These are phyloP conservation scores for Saraca asoca DNA, from an alignment of 331 rosid species.

Conservation along the genomic window DNA sequence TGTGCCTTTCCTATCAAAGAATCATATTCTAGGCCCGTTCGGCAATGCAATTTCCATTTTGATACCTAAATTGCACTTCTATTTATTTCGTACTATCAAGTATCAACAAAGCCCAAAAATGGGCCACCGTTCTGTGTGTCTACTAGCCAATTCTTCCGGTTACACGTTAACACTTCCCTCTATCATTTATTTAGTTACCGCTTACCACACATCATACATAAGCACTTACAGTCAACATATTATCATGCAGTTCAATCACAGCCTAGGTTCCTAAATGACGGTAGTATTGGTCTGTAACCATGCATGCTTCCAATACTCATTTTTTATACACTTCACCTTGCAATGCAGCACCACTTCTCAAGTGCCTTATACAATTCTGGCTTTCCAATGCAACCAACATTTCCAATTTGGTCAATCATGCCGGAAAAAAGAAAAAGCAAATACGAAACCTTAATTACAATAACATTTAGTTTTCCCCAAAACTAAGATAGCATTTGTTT, in stretches of 20 bases:
- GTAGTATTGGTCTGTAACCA: not conserved
- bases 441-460: not conserved
- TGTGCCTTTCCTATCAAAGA: too few species aligned
- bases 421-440: not conserved
- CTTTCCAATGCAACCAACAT: not conserved
- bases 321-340: not conserved
- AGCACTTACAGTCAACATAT: too few species aligned
- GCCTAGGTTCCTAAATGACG: not conserved
- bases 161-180: constrained; percentile 4
- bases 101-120: too few species aligned
- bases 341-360: not conserved
- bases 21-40: too few species aligned
- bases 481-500: not conserved
- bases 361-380: not conserved
- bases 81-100: too few species aligned
- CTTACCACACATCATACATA: too few species aligned
- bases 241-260: not conserved
- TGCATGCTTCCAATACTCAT: not conserved
- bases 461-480: not conserved
- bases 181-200: not conserved
- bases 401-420: not conserved
- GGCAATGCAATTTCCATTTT: too few species aligned
- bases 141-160: constrained; percentile 11
- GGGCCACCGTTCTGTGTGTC: not conserved
- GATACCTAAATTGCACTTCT: too few species aligned